A percentile compares a stretch with the other conserved stretches of the same genome.
These are phyloP conservation scores for Abelmoschus esculentus DNA, from an alignment of 345 rosid genomes.

Conservation along the genomic window DNA sequence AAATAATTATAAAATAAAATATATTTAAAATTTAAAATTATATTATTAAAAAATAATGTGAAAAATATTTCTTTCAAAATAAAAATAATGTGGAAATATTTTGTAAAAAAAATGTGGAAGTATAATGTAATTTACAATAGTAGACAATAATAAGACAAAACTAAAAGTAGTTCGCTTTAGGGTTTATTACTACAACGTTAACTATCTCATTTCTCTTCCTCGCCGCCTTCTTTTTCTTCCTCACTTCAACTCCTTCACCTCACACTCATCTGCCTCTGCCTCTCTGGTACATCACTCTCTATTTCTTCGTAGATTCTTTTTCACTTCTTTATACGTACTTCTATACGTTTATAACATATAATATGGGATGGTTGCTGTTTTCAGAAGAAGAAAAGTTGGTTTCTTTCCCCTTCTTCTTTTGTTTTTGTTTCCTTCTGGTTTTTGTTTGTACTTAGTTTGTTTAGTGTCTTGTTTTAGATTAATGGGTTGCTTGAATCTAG, in stretches of 20 bases:
- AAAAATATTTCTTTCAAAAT: too few species aligned
- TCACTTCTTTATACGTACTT: not conserved
- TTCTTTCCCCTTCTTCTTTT: not conserved
- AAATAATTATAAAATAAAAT: too few species aligned
- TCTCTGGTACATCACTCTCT: not conserved
- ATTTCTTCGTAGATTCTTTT: not conserved
- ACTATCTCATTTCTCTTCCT: conserved; percentile 16
- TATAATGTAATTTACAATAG: not conserved
- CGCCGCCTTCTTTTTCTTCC: conserved; percentile 39
- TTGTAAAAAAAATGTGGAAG: not conserved
- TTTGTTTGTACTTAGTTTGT: not conserved
- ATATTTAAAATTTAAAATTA: too few species aligned
- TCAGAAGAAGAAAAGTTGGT: not conserved
- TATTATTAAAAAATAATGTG: too few species aligned
- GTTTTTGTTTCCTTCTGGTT: not conserved
- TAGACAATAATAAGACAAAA: not conserved
- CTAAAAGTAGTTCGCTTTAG: conserved; percentile 16
- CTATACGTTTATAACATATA: not conserved
- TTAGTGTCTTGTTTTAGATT: not conserved
- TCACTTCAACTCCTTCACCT: not conserved
- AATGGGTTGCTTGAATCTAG: conserved; percentile 1
- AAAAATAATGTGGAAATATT: too few species aligned
- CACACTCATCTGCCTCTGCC: conserved; percentile 7
- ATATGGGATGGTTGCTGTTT: not conserved
- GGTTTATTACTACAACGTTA: conserved; percentile 24